Evolutionary conservation across 768 basidiomycete species (phyloP).

Genomic region (Lactarius vividus): DNA sequence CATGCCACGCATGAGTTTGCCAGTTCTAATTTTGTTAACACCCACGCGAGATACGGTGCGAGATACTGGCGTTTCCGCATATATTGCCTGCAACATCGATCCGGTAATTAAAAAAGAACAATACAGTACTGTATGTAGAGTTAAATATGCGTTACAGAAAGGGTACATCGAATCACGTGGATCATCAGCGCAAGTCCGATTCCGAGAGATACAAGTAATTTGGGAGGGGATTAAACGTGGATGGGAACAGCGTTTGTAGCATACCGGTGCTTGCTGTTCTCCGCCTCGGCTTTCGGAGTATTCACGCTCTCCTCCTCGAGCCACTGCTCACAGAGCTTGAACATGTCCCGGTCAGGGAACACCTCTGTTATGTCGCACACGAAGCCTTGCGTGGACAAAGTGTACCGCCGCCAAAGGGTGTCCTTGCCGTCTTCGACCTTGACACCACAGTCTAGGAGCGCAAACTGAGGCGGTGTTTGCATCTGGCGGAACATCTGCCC

Average conservation of each 20-base stretch:
- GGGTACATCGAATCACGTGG: slow-evolving; percentile 1
- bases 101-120: not conserved
- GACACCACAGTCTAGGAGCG: slow-evolving; percentile 53
- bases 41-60: not conserved
- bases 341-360: slow-evolving; percentile 68
- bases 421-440: slow-evolving; percentile 29
- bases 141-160: too few relatives aligned
- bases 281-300: not conserved
- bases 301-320: slow-evolving; percentile 36
- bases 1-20: slow-evolving; percentile 47
- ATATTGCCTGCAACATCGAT: too few relatives aligned
- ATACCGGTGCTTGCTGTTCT: slow-evolving; percentile 22
- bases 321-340: slow-evolving; percentile 54
- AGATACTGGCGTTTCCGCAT: slow-evolving; percentile 8
- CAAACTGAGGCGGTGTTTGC: slow-evolving; percentile 52
- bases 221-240: not conserved
- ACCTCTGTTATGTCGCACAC: slow-evolving; percentile 67
- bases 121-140: too few relatives aligned
- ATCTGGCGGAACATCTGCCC: slow-evolving; percentile 66
- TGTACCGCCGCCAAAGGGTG: slow-evolving; percentile 55
- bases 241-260: slow-evolving; percentile 14
- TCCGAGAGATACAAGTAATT: too few relatives aligned
- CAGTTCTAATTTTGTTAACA: not conserved
- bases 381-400: slow-evolving; percentile 53
- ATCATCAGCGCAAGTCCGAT: not conserved